Evolutionary conservation across 257 asterid species (phyloP).

Genomic region (Penstemon eatonii): DNA sequence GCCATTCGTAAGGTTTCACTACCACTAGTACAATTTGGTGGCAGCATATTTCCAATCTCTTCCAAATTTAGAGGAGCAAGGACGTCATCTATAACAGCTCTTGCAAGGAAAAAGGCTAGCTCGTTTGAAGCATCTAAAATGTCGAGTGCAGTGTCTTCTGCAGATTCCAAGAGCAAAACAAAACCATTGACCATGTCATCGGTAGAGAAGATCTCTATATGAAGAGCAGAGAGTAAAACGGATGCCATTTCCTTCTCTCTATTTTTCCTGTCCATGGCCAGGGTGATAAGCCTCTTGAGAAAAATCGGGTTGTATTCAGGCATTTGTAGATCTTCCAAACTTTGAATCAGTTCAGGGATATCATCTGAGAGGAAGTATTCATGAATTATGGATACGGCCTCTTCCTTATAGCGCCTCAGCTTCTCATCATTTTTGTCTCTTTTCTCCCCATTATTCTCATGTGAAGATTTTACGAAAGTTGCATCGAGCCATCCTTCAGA

Average conservation of each 20-base stretch:
- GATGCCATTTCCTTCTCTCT: conserved; percentile 98
- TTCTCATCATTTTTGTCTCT: conserved; percentile 51
- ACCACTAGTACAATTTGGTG: conserved; percentile 64
- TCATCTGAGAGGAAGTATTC: conserved; percentile 95
- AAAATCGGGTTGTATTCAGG: conserved; percentile 76
- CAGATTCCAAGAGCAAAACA: conserved; percentile 80
- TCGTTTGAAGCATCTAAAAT: conserved; percentile 86
- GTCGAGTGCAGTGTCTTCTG: conserved; percentile 94
- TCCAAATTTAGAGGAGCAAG: conserved; percentile 88
- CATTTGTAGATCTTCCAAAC: conserved; percentile 75
- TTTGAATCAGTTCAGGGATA: conserved; percentile 87
- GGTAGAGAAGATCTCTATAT: conserved; percentile 79
- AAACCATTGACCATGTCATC: conserved; percentile 89
- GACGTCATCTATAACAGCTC: conserved; percentile 91
- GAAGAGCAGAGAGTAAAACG: conserved; percentile 83
- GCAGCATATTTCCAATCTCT: conserved; percentile 62
- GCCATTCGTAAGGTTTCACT: conserved; percentile 75
- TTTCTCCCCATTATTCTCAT: conserved; percentile 41
- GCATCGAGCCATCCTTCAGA: conserved; percentile 94
- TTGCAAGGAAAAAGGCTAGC: conserved; percentile 82
- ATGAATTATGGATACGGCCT: conserved; percentile 73
- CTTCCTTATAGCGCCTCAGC: conserved; percentile 74
- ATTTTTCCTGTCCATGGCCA: conserved; percentile 92
- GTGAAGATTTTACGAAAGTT: conserved; percentile 51
- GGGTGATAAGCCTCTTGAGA: conserved; percentile 79